Evolutionary conservation across 768 basidiomycete species (phyloP).

Genomic region (Rhodosporidiobolus odoratus): DNA sequence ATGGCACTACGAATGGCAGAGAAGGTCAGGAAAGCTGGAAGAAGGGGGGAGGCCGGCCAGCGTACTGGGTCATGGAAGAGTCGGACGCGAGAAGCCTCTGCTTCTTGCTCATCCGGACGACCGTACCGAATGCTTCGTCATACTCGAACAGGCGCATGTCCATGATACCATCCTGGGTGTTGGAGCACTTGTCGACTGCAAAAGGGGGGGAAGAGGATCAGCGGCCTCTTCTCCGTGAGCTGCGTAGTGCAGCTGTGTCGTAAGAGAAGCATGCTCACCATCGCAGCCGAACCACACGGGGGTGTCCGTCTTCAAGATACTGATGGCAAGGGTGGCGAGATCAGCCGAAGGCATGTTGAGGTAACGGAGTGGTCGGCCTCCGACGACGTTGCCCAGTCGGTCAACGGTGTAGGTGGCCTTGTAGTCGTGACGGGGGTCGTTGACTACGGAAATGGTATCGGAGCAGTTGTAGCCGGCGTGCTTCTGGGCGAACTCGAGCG

Average conservation of each 20-base stretch:
- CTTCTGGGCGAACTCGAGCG: conserved; percentile 67
- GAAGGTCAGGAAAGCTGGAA: neutral
- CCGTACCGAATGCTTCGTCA: conserved; percentile 76
- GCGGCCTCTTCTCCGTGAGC: too few relatives aligned
- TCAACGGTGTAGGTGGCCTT: conserved; percentile 82
- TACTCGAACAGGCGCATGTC: conserved; percentile 54
- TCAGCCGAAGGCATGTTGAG: conserved; percentile 43
- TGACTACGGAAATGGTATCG: conserved; percentile 74
- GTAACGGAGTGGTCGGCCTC: conserved; percentile 71
- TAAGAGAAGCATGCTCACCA: conserved; percentile 18
- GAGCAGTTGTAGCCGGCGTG: conserved; percentile 51
- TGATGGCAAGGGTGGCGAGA: neutral
- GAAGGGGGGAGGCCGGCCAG: neutral
- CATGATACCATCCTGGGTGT: conserved; percentile 70
- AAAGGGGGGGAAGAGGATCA: conserved; percentile 59
- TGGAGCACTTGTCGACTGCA: conserved; percentile 72
- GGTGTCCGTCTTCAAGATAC: conserved; percentile 38
- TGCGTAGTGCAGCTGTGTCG: too few relatives aligned
- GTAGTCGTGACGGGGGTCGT: conserved; percentile 81
- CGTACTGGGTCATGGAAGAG: conserved; percentile 80
- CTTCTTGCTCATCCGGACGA: conserved; percentile 71
- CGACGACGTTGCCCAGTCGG: conserved; percentile 88
- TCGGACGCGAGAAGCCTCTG: conserved; percentile 76
- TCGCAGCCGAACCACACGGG: conserved; percentile 52
- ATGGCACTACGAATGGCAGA: conserved; percentile 49